Percentiles rank a stretch among this genome's conserved stretches.
These are phyloP conservation scores for Fusarium citri DNA, from an alignment of 2,329 filamentous ascomycete species.

Conservation along the genomic window DNA sequence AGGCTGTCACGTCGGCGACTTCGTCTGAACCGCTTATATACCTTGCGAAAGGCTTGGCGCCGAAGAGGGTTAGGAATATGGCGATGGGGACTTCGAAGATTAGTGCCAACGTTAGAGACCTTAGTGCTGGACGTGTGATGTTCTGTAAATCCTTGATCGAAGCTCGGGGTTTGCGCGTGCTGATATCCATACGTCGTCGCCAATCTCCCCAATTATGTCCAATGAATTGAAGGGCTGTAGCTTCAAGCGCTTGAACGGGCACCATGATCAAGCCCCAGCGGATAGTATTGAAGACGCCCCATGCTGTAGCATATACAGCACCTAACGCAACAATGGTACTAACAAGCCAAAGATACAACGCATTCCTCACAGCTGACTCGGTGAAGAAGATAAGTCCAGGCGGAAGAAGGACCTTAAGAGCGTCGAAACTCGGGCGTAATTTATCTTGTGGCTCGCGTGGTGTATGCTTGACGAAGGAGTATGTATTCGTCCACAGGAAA, in stretches of 20 bases:
- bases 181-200: conserved; percentile 48
- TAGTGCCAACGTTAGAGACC: conserved; percentile 65
- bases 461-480: conserved; percentile 16
- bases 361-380: conserved; percentile 75
- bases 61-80: conserved; percentile 70
- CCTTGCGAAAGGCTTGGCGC: conserved; percentile 69
- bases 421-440: conserved; percentile 53
- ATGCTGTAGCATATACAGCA: conserved; percentile 74
- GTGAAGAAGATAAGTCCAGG: conserved; percentile 70
- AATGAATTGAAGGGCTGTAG: conserved; percentile 72
- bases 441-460: not conserved
- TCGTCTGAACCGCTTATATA: conserved; percentile 69
- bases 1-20: conserved; percentile 70
- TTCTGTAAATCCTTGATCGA: conserved; percentile 35
- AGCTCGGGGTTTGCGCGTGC: conserved; percentile 32
- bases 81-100: conserved; percentile 71
- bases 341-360: conserved; percentile 78
- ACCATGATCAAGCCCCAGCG: conserved; percentile 82
- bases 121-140: conserved; percentile 64
- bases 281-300: conserved; percentile 80
- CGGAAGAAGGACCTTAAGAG: conserved; percentile 62
- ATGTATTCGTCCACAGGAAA: conserved; percentile 62
- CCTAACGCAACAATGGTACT: conserved; percentile 72
- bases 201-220: conserved; percentile 73
- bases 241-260: conserved; percentile 74